Base-by-base conservation (phyloP, 352 stramenopile species). In the Phytophthora meadii region DNA sequence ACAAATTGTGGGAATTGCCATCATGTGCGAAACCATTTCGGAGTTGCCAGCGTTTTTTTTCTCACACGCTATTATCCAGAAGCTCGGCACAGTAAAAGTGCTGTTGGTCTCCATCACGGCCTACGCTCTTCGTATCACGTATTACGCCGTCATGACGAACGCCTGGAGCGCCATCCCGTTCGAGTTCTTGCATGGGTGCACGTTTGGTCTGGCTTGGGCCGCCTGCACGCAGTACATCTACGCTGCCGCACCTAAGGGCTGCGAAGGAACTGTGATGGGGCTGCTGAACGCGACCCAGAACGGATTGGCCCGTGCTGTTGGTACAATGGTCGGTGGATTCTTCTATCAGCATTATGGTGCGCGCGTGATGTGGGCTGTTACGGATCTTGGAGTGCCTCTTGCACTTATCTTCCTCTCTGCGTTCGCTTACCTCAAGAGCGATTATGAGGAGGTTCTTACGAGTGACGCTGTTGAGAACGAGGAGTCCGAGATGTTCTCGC, bases 1-100 rank as follows among this genome's bases (percentile, higher is more conserved):
- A 10, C 72, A 86, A 54, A 88, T 92, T 61, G 84, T 92, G 41
- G 83, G 83, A 15, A 78, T 88, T 28, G 83, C 79, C 4, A 90
- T 70, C 34, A 61, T 70, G 62, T 70, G 62, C 32, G 62, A 70
- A 12, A 70, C 62, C n/a, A 46, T 70, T n/a, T 90, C 81, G 8
- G 83, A 92, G 61, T 67, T 92, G 4, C 83, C 83, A 27, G 83
- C 83, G 4, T 92, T 92, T 56, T 92, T 89, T 67, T 90, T 79
- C 65, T 88, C 83, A 24, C 76, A 90, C 30, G 39, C 57, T 11
- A 88, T 92, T 62, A 87, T 90, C 65, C 61, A 82, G 54, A 74
- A 75, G 9, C 61, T 86, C 25, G 83, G 81, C n/a, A 87, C 74
- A 19, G 77, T 90, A 28, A 87, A 81, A 12, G 76, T 88, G 36